These are phyloP conservation scores for Eucalyptus fibrosa DNA, from an alignment of 345 rosid species.

Conservation along the genomic window DNA sequence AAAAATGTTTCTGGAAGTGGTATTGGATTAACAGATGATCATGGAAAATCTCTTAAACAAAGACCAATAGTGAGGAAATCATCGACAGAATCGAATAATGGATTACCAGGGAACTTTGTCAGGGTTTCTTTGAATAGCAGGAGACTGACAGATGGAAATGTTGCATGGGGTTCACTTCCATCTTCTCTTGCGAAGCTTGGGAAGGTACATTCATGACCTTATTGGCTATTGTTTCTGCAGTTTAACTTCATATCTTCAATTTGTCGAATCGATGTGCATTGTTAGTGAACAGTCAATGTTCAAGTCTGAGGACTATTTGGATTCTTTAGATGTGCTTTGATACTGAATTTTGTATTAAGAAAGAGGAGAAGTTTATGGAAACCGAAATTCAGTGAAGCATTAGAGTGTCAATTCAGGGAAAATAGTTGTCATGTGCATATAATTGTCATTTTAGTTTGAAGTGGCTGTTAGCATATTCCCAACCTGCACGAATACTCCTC, in stretches of 20 bases:
- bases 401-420: not conserved
- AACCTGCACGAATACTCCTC: not conserved
- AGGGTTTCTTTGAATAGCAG: conserved; percentile 57
- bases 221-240: not conserved
- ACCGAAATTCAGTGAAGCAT: not conserved
- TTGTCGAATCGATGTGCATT: not conserved
- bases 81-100: conserved; percentile 25
- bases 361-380: not conserved
- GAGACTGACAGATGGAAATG: conserved; percentile 52
- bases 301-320: not conserved
- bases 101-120: conserved; percentile 61
- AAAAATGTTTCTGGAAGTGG: conserved; percentile 45
- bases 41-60: conserved; percentile 33
- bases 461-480: not conserved
- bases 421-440: not conserved
- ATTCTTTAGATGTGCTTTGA: not conserved
- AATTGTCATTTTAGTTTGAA: not conserved
- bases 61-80: conserved; percentile 42
- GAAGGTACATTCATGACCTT: conserved; percentile 37
- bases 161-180: conserved; percentile 75
- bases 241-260: not conserved
- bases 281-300: not conserved
- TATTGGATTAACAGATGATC: conserved; percentile 19
- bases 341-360: not conserved
- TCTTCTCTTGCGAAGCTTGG: conserved; percentile 81